Evolutionary conservation across 2,329 filamentous ascomycete genomes (phyloP), one percentile per base, ranked within the genome.

Genomic region (Colletotrichum paranaense): DNA sequence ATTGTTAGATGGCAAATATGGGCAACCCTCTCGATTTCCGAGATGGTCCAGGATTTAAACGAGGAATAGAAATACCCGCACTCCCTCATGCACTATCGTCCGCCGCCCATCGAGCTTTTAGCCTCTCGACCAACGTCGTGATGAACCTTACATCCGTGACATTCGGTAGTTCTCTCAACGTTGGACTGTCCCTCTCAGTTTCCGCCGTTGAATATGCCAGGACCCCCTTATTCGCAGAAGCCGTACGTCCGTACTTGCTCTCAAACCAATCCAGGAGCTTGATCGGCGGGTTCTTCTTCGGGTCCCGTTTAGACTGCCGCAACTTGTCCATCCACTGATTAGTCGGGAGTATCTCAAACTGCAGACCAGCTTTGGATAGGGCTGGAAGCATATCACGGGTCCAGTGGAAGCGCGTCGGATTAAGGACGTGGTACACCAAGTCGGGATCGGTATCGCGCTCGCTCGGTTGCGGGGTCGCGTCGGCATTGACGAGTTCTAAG

Each of bases 231-330:
- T n/a, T 26, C 6, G 26, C 52, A 52, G 32, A 19, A 14, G 49
- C 58, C 4, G 24, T 28, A 5, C 11, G 59, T 46, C 67, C 62
- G 26, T 74, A 74, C 62, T 71, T 74, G 57, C 62, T 62, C 62
- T 69, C 67, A 67, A 88, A 89, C 79, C 88, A 90, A 49, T 88
- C 87, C 0, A 88, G 69, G 1, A 90, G 80, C 77, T 89, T 89
- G 74, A 88, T 83, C 0, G 86, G 83, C 11, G 88, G 87, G 72
- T 90, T 90, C n/a, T 80, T 90, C n/a, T 80, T 75, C 0, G 86
- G 83, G 68, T 88, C 84, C 1, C 81, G 79, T 52, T 87, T 82
- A 0, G 85, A 87, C 1, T 75, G 79, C 1, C 85, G 79, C 19
- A 72, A 22, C n/a, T 35, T 42, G 0, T 42, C 38, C 38, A 42